Evolutionary conservation across 2,329 filamentous ascomycete genomes (phyloP).

Genomic region (Alternaria sp.): DNA sequence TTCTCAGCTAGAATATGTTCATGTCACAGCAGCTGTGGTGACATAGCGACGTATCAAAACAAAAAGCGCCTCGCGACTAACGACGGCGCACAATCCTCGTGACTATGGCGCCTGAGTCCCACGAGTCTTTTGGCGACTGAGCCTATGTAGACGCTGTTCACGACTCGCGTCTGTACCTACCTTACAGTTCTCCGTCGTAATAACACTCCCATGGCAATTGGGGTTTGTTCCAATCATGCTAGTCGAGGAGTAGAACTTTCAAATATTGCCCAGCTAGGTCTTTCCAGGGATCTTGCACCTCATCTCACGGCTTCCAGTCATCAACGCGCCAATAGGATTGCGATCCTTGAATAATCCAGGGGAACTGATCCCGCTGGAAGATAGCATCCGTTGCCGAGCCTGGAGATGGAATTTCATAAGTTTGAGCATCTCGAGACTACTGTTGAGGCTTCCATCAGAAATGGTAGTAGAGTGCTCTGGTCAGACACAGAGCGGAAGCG

Average conservation of each 20-base stretch:
- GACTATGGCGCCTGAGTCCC: background rate
- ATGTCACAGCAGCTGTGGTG: background rate
- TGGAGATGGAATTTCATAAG: background rate
- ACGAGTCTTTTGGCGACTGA: background rate
- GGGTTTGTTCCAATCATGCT: background rate
- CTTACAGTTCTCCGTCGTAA: background rate
- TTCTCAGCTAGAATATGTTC: background rate
- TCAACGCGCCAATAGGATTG: conserved; percentile 7
- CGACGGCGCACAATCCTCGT: background rate
- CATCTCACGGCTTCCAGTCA: background rate
- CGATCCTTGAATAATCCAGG: background rate
- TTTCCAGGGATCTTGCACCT: conserved; percentile 7
- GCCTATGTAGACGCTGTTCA: background rate
- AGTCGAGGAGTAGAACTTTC: conserved; percentile 7
- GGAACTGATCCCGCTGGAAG: background rate
- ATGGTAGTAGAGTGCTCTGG: background rate
- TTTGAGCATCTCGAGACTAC: background rate
- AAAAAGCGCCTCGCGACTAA: background rate
- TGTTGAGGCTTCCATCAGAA: background rate
- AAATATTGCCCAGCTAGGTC: conserved; percentile 1
- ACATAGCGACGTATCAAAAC: background rate
- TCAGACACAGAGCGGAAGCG: background rate
- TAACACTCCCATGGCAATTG: background rate
- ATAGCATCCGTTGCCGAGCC: background rate
- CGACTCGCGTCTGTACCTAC: background rate